A percentile compares a stretch with the other conserved stretches of the same genome.
These are phyloP conservation scores for Ceratopteris richardii DNA, from an alignment of 75 land plant genomes.

Conservation along the genomic window DNA sequence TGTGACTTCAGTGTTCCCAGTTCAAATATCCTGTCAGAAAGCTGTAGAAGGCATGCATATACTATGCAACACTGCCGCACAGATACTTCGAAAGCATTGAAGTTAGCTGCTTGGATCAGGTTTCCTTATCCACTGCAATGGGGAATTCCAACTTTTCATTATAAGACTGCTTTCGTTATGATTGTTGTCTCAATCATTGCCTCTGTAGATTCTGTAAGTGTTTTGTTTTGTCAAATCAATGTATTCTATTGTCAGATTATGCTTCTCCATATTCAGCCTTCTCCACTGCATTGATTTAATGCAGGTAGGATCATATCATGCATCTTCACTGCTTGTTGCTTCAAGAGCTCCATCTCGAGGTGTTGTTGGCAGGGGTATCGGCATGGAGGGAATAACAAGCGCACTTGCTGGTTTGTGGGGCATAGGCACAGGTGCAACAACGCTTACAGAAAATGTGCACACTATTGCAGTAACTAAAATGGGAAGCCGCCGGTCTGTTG, in stretches of 20 bases:
- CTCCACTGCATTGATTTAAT: no score
- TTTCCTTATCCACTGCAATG: constrained; percentile 96
- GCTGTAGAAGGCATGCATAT: constrained; percentile 50
- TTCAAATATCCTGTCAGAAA: constrained; percentile 48
- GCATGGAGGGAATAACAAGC: constrained; percentile 82
- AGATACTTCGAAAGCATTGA: constrained; percentile 73
- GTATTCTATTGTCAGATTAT: no score
- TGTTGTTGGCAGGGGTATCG: constrained; percentile 89
- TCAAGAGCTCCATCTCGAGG: constrained; percentile 79
- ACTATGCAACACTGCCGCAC: constrained; percentile 85
- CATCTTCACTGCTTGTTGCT: constrained; percentile 55
- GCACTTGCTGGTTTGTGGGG: constrained; percentile 93
- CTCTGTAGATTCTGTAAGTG: constrained; percentile 94
- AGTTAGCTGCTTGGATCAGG: constrained; percentile 69
- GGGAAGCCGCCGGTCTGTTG: constrained; percentile 74
- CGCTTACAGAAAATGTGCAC: constrained; percentile 87
- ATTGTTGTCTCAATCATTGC: constrained; percentile 67
- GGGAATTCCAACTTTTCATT: constrained; percentile 80
- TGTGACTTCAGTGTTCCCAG: constrained; percentile 53
- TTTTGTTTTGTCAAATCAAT: neutral
- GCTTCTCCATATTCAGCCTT: no score
- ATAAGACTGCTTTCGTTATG: constrained; percentile 66
- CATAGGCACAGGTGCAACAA: constrained; percentile 78
- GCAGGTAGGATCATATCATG: constrained; percentile 89
- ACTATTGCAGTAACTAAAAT: constrained; percentile 80